Evolutionary conservation across 2,329 filamentous ascomycete species (phyloP), one percentile per base, ranked within the genome.

Genomic region (Trichoderma koningii): DNA sequence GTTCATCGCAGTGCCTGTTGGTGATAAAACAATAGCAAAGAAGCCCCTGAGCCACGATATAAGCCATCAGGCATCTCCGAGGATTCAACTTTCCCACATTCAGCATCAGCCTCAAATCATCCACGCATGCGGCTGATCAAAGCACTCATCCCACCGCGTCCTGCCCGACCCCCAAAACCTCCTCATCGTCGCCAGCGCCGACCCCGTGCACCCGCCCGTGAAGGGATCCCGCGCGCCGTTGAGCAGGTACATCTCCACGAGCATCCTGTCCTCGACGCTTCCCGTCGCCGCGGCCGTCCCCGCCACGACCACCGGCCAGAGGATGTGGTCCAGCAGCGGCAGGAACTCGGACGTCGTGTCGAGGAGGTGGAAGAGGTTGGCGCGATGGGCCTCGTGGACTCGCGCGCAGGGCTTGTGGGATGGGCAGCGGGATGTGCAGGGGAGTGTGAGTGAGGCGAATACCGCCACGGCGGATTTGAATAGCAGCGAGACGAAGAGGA

Each of bases 61-160:
- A 34, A 30, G 28, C 28, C 28, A 7, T 30, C 28, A 30, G 28
- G 7, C 28, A 30, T 7, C 7, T 7, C 7, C 28, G 3, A 30
- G 4, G 7, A 7, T 7, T 30, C 28, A 7, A 30, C 5, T 7
- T 7, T 30, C 28, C 28, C 5, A 7, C 6, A 7, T 30, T 5
- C 28, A 30, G 28, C 28, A 30, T 30, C 28, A 7, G 6, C 12
- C 12, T 38, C 34, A 38, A 38, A 64, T 64, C 61, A 64, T 56
- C 61, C 61, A 64, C n/a, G 59, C 64, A 23, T 63, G 56, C 10
- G 60, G 64, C 34, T 52, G 26, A 15, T 66, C 52, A 53, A 66
- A 66, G 26, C 64, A 66, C 7, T 66, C 64, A 42, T 66, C 64
- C 64, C 64, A 66, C 14, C 23, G 21, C 38, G 45, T 64, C 60